A percentile compares a stretch with the other conserved stretches of the same genome.
Evolutionary conservation across 2,329 filamentous ascomycete genomes (phyloP).

Genomic region (Metarhizium rileyi): DNA sequence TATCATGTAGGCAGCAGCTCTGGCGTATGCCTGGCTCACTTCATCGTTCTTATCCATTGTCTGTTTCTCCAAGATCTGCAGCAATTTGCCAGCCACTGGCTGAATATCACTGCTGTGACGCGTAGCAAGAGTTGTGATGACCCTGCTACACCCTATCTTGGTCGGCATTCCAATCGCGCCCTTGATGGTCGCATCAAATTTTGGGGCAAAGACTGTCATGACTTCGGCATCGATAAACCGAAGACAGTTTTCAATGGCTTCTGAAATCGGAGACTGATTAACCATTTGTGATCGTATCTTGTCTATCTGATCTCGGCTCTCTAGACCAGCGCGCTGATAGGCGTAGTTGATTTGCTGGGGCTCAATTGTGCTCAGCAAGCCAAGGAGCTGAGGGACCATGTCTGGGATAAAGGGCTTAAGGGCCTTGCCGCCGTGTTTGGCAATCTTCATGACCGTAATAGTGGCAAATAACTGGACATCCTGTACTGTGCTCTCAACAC

Average conservation of each 20-base stretch:
- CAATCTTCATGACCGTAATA: slow-evolving; percentile 76
- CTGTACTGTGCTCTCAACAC: slow-evolving; percentile 77
- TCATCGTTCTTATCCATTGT: slow-evolving; percentile 89
- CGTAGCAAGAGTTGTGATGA: slow-evolving; percentile 77
- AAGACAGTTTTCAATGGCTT: slow-evolving; percentile 82
- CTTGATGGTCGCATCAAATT: slow-evolving; percentile 71
- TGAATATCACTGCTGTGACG: slow-evolving; percentile 66
- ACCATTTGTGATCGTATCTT: slow-evolving; percentile 75
- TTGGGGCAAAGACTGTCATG: slow-evolving; percentile 65
- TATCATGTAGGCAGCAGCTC: slow-evolving; percentile 76
- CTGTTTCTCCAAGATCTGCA: slow-evolving; percentile 70
- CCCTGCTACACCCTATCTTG: slow-evolving; percentile 81
- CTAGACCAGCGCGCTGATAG: slow-evolving; percentile 79
- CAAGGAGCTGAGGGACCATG: slow-evolving; percentile 72
- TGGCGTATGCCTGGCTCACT: slow-evolving; percentile 81
- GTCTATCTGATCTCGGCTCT: slow-evolving; percentile 84
- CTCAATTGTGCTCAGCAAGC: slow-evolving; percentile 78
- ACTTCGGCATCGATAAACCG: slow-evolving; percentile 70
- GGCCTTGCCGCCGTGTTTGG: slow-evolving; percentile 76
- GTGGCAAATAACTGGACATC: slow-evolving; percentile 80
- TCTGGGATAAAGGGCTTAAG: slow-evolving; percentile 72
- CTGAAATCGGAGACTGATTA: slow-evolving; percentile 78
- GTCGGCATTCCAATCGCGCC: slow-evolving; percentile 83
- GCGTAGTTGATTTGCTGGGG: slow-evolving; percentile 85
- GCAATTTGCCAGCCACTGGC: slow-evolving; percentile 64